Evolutionary conservation across 169 alveolate species (phyloP), one percentile per base, ranked within the genome.

Genomic region (Plasmodium inui): DNA sequence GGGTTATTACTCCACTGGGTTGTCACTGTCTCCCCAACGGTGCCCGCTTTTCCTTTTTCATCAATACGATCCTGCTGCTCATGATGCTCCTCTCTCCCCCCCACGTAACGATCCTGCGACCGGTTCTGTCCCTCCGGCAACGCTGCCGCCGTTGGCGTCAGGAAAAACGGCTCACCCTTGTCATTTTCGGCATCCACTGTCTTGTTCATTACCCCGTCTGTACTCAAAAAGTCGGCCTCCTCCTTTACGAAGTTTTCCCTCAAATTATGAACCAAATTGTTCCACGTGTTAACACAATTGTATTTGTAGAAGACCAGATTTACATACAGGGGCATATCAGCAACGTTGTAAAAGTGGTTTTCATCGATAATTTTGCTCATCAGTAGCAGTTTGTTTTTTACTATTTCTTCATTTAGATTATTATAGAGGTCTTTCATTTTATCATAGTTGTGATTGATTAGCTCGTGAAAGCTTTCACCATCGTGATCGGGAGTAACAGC

Each of bases 311-410:
- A 86, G 26, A 86, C 81, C 14, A 86, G 32, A 34, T 86, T 86
- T 32, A 86, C 37, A 34, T 74, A 86, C 67, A 86, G 19, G 3
- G 93, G 93, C 86, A 86, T 86, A 55, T 86, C 93, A 3, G 93
- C 78, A 32, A 86, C 22, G 81, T 74, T 86, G 30, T 76, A 86
- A 9, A n/a, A 34, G 41, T 86, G 70, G 4, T 86, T 86, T 76
- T 86, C 93, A 37, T 86, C 93, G 0, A 86, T 73, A 28, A 86
- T 86, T 19, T 34, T 73, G 30, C 85, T 86, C n/a, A 86, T 55
- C 41, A 86, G 70, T 32, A 22, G n/a, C 17, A 86, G 50, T 76
- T 86, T 86, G 12, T 86, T 86, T 28, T 86, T 86, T 74, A 74
- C 85, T 12, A 86, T 78, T 76, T 86, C 93, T 74, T 86, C 85